A percentile compares a stretch with the other conserved stretches of the same genome.
These are phyloP conservation scores for Cubamyces lactineus DNA, from an alignment of 768 basidiomycete genomes.

Conservation along the genomic window DNA sequence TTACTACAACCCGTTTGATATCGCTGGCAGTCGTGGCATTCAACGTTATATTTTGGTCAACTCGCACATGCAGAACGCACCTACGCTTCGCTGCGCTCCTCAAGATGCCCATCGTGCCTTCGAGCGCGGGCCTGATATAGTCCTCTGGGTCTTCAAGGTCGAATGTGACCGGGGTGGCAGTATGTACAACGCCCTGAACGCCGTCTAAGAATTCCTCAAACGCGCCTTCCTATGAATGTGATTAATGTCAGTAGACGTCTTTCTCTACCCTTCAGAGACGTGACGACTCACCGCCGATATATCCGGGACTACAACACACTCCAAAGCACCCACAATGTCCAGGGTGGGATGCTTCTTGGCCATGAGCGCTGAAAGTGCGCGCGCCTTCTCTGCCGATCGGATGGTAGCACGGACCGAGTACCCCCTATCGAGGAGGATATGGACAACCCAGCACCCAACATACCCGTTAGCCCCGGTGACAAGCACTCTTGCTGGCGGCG, in stretches of 20 bases:
- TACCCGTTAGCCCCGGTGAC: slow-evolving; percentile 61
- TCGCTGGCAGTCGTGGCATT: neutral
- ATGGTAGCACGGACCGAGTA: slow-evolving; percentile 66
- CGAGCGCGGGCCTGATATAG: slow-evolving; percentile 70
- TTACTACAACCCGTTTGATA: neutral
- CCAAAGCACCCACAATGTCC: neutral
- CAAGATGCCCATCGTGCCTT: slow-evolving; percentile 68
- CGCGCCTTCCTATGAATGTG: slow-evolving; percentile 49
- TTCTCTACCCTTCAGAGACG: neutral
- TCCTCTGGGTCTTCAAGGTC: slow-evolving; percentile 51
- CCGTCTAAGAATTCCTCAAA: slow-evolving; percentile 80
- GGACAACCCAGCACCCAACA: slow-evolving; percentile 58
- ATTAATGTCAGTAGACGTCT: neutral
- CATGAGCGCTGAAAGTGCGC: slow-evolving; percentile 55
- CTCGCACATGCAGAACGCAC: neutral
- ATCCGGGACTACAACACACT: slow-evolving; percentile 2
- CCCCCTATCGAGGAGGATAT: slow-evolving; percentile 55
- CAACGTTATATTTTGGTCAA: neutral
- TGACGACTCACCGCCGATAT: neutral
- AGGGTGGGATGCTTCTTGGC: neutral
- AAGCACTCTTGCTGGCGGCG: slow-evolving; percentile 41
- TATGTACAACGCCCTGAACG: slow-evolving; percentile 70
- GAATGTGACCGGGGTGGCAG: slow-evolving; percentile 61
- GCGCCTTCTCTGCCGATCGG: slow-evolving; percentile 58
- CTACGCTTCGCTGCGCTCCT: slow-evolving; percentile 43